Evolutionary conservation across 305 asterid genomes (phyloP).

Genomic region (Solanum chacoense): DNA sequence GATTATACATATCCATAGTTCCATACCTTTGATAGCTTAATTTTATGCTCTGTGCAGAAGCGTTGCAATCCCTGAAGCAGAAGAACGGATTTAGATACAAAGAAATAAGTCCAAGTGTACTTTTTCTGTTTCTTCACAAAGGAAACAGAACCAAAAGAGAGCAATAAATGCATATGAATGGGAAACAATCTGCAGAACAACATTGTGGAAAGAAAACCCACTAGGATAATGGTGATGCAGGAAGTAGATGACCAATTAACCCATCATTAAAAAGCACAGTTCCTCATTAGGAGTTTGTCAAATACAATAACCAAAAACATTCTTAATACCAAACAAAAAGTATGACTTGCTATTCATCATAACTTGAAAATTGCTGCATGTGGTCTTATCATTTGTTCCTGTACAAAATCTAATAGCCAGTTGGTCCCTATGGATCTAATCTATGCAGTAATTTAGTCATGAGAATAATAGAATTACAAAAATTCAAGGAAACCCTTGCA

Average conservation of each 20-base stretch:
- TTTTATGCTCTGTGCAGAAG: constrained; percentile 82
- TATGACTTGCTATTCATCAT: not conserved
- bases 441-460: not conserved
- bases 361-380: not conserved
- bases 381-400: not conserved
- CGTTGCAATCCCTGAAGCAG: constrained; percentile 84
- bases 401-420: not conserved
- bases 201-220: not conserved
- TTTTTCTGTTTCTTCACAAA: not conserved
- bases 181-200: not conserved
- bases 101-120: constrained; percentile 4
- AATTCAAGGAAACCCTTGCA: not conserved
- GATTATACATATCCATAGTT: not conserved
- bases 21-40: constrained; percentile 77
- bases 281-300: not conserved
- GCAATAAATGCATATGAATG: not conserved
- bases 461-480: not conserved
- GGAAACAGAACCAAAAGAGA: not conserved
- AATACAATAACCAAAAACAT: not conserved
- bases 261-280: not conserved
- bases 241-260: not conserved
- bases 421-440: not conserved
- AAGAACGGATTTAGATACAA: not conserved
- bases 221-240: not conserved
- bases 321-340: not conserved